phyloP scores from a whole-genome alignment of 2,329 filamentous ascomycete species.

The Myotisia sp. region DNA sequence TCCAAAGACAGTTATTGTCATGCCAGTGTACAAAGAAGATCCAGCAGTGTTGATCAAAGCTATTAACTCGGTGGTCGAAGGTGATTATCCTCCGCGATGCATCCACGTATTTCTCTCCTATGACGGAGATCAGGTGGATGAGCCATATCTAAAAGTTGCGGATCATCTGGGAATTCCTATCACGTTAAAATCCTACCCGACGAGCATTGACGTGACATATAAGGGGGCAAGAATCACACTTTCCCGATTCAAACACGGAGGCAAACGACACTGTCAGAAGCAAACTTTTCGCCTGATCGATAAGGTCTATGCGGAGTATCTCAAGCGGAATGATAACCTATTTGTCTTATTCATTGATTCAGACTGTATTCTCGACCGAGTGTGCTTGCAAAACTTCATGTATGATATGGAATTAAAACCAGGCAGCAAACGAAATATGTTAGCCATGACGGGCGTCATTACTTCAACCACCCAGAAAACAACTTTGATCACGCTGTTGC shows the following conservation, averaged over 20 bases:
- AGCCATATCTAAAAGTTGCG: constrained; percentile 75
- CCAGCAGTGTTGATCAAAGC: constrained; percentile 72
- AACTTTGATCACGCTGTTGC: constrained; percentile 76
- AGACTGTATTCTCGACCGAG: constrained; percentile 81
- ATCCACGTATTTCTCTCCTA: constrained; percentile 93
- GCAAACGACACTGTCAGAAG: constrained; percentile 89
- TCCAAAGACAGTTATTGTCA: constrained; percentile 88
- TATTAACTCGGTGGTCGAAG: constrained; percentile 80
- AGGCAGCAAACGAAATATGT: constrained; percentile 78
- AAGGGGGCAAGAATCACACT: constrained; percentile 72
- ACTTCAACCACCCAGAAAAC: constrained; percentile 84
- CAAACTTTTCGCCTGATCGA: constrained; percentile 86
- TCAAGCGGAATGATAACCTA: constrained; percentile 75
- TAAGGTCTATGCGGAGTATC: constrained; percentile 75
- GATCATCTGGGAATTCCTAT: constrained; percentile 70
- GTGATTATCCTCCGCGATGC: constrained; percentile 82
- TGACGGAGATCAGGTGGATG: constrained; percentile 77
- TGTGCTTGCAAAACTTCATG: constrained; percentile 93
- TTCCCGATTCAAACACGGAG: constrained; percentile 82
- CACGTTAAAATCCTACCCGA: constrained; percentile 63
- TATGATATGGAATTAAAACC: constrained; percentile 98
- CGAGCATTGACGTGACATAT: constrained; percentile 81
- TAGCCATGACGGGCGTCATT: constrained; percentile 95
- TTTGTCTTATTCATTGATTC: constrained; percentile 97
- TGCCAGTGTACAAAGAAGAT: constrained; percentile 92